These are phyloP conservation scores for Triticum timopheevii DNA, from an alignment of 176 grass and related monocot species.

Conservation along the genomic window DNA sequence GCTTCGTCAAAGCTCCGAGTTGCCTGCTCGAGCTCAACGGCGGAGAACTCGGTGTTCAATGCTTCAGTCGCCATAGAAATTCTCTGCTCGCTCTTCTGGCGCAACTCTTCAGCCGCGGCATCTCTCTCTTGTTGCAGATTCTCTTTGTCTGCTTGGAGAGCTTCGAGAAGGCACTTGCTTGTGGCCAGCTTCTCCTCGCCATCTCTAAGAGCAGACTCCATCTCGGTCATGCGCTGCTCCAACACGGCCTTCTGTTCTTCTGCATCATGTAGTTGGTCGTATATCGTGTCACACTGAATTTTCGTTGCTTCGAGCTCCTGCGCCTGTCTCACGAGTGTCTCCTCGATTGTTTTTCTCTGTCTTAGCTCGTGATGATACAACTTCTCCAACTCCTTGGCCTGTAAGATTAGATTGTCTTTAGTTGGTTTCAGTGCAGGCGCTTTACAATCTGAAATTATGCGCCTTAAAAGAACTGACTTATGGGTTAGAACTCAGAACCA, in stretches of 20 bases:
- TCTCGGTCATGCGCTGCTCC: constrained; percentile 34
- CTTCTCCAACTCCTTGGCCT: constrained; percentile 46
- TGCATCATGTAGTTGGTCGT: not conserved
- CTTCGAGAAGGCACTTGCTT: constrained; percentile 23
- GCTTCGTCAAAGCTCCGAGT: constrained; percentile 35
- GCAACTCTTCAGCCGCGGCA: constrained; percentile 32
- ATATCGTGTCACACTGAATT: constrained; percentile 15
- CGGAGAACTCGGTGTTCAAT: constrained; percentile 46
- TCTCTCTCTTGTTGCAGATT: constrained; percentile 46
- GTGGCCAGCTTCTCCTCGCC: constrained; percentile 33
- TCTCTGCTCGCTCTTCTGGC: constrained; percentile 17
- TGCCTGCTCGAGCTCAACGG: constrained; percentile 50
- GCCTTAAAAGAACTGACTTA: not conserved
- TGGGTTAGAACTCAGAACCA: constrained; percentile 12
- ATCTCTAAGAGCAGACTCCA: constrained; percentile 34
- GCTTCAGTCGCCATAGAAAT: constrained; percentile 3
- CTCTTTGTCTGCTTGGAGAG: constrained; percentile 36
- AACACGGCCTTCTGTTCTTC: constrained; percentile 10
- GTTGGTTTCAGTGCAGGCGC: not conserved
- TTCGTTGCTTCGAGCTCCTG: constrained; percentile 40
- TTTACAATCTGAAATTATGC: constrained; percentile 9
- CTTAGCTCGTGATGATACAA: constrained; percentile 51
- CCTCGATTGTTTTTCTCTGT: constrained; percentile 38
- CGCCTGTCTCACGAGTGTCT: constrained; percentile 34
- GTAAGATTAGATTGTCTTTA: constrained; percentile 10